These are phyloP conservation scores for Gossypium longicalyx DNA, from an alignment of 345 rosid species.

Conservation along the genomic window DNA sequence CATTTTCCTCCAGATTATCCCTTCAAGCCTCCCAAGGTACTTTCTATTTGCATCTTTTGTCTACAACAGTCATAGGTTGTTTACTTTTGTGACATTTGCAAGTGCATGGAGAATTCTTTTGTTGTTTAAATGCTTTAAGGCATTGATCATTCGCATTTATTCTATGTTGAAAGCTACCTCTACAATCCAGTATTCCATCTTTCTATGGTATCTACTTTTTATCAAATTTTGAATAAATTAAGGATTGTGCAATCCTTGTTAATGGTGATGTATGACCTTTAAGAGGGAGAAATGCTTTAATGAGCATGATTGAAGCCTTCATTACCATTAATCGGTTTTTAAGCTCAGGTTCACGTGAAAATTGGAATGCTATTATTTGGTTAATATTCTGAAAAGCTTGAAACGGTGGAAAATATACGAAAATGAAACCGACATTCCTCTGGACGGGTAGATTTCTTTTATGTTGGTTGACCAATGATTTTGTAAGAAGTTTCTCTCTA, in stretches of 20 bases:
- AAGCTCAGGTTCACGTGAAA: too few relatives aligned
- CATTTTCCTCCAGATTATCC: slow-evolving; percentile 84
- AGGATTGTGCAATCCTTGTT: background rate
- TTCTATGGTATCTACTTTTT: too few relatives aligned
- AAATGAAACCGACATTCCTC: background rate
- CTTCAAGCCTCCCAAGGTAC: slow-evolving; percentile 76
- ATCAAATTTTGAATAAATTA: background rate
- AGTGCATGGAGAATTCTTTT: background rate
- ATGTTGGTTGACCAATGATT: background rate
- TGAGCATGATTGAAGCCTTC: background rate
- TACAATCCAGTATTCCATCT: background rate
- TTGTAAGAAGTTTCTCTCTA: background rate
- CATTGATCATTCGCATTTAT: background rate
- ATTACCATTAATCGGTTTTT: background rate
- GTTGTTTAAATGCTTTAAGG: background rate
- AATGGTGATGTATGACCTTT: background rate
- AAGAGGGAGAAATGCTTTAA: background rate
- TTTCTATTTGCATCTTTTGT: background rate
- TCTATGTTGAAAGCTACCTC: background rate
- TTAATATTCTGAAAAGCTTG: background rate
- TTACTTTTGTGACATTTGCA: background rate
- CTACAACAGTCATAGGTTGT: background rate
- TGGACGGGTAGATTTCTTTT: background rate
- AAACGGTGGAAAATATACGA: background rate
- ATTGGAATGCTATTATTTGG: too few relatives aligned